phyloP scores from a whole-genome alignment of 164 flowering plant genomes.

The Taxillus chinensis region DNA sequence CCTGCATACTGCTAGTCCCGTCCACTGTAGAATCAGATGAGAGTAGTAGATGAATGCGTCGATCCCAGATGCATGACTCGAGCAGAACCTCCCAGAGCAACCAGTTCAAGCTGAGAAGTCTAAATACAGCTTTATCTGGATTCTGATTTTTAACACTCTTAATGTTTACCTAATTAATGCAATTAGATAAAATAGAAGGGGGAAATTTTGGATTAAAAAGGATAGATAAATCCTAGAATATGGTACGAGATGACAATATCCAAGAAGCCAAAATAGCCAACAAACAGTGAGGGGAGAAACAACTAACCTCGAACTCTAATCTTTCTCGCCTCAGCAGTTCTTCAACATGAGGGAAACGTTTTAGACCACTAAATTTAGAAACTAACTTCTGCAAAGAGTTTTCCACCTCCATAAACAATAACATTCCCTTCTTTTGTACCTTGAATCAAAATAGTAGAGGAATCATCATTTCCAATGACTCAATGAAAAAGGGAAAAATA shows the following conservation, averaged over 20 bases:
- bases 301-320: slow-evolving; percentile 69
- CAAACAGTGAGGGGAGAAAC: background rate
- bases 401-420: slow-evolving; percentile 50
- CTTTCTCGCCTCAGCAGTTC: slow-evolving; percentile 59
- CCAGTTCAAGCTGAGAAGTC: slow-evolving; percentile 52
- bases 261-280: background rate
- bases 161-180: slow-evolving; percentile 30
- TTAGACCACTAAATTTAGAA: slow-evolving; percentile 30
- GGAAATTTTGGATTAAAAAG: background rate
- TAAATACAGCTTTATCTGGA: slow-evolving; percentile 23
- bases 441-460: slow-evolving; percentile 12
- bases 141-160: slow-evolving; percentile 27
- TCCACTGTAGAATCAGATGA: slow-evolving; percentile 19
- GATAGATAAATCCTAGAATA: background rate
- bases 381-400: slow-evolving; percentile 34
- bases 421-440: slow-evolving; percentile 55
- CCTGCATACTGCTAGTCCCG: slow-evolving; percentile 8
- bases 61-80: slow-evolving; percentile 71
- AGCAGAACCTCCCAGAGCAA: slow-evolving; percentile 62
- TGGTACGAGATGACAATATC: background rate
- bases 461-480: background rate
- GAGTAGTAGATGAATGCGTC: slow-evolving; percentile 43
- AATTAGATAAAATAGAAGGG: background rate
- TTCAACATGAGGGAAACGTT: slow-evolving; percentile 43
- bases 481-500: slow-evolving; percentile 3